Evolutionary conservation across 2,329 filamentous ascomycete species (phyloP), one percentile per base, ranked within the genome.

Genomic region (Trichoderma koningii): DNA sequence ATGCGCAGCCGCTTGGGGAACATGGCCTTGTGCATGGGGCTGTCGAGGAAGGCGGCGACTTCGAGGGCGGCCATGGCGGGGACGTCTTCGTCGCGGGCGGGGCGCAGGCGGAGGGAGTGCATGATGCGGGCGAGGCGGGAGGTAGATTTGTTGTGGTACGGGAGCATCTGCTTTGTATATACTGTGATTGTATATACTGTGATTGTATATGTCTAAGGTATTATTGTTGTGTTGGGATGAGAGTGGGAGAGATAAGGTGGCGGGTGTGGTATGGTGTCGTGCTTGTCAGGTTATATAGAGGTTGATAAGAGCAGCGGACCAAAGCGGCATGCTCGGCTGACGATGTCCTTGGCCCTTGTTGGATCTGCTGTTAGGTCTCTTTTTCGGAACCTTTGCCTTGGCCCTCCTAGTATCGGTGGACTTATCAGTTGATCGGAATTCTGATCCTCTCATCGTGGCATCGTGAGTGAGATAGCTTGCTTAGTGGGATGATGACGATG

Each of bases 1-100:
- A 64, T 52, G 50, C 66, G 66, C 44, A 66, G 59, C 4, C 48
- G 64, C 9, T 61, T 52, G 7, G 66, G 66, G 60, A 67, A 67
- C 59, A 67, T 66, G 53, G 64, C 66, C 41, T 62, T 63, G 48
- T 61, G 66, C 63, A 66, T 66, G 30, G 64, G 66, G 26, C 64
- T 67, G 48, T 66, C 60, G 47, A 61, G 53, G 60, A 67, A 67
- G 19, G 64, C 64, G 9, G 52, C 44, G 34, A 66, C 64, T 14
- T 67, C 59, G 48, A 67, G 66, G 14, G 56, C 63, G 5, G 65
- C 65, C 65, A 67, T 67, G 62, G 62, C 63, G 14, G 62, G 63
- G 15, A 67, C 47, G 23, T 67, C 65, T 52, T 65, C 65, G 50
- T 65, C 63, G 48, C 56, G 62, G 10, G 65, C 62, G 19, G 21